Evolutionary conservation across 371 early-diverging fungal genomes (phyloP).

Genomic region (Apophysomyces elegans): DNA sequence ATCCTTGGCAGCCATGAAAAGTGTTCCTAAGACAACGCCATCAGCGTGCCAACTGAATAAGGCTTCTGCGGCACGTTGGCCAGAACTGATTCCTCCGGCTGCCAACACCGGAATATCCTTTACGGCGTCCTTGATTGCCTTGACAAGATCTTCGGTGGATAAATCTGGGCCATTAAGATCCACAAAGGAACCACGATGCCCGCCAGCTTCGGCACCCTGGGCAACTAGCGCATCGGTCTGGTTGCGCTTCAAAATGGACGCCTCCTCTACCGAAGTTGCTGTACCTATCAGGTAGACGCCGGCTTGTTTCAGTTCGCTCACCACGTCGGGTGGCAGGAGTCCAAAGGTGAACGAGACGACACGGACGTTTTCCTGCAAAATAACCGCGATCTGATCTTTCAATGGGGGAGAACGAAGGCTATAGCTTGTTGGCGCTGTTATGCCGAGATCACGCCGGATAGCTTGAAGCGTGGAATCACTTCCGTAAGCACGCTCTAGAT

Average conservation of each 20-base stretch:
- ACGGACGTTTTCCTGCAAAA: conserved; percentile 43
- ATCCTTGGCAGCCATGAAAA: conserved; percentile 45
- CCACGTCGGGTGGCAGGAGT: conserved; percentile 29
- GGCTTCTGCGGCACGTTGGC: conserved; percentile 23
- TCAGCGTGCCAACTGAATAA: conserved; percentile 33
- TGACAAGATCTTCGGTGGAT: conserved; percentile 23
- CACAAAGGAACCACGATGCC: conserved; percentile 46
- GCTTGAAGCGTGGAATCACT: conserved; percentile 29
- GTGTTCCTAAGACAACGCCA: conserved; percentile 43
- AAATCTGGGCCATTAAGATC: conserved; percentile 19
- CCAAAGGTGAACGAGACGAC: conserved; percentile 56
- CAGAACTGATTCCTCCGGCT: conserved; percentile 48
- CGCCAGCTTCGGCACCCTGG: conserved; percentile 51
- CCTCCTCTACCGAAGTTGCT: conserved; percentile 47
- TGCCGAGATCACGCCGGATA: conserved; percentile 33
- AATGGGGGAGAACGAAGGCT: conserved; percentile 45
- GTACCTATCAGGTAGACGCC: conserved; percentile 49
- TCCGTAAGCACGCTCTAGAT: conserved; percentile 34
- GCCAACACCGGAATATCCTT: conserved; percentile 37
- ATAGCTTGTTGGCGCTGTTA: conserved; percentile 30
- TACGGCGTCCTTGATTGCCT: conserved; percentile 20
- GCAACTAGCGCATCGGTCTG: conserved; percentile 47
- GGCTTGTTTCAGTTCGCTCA: conserved; percentile 29
- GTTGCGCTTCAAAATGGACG: conserved; percentile 30
- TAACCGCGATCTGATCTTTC: conserved; percentile 38